Conservation (phyloP, 2,329 filamentous ascomycete species). For the Aspergillus arachidicola region DNA sequence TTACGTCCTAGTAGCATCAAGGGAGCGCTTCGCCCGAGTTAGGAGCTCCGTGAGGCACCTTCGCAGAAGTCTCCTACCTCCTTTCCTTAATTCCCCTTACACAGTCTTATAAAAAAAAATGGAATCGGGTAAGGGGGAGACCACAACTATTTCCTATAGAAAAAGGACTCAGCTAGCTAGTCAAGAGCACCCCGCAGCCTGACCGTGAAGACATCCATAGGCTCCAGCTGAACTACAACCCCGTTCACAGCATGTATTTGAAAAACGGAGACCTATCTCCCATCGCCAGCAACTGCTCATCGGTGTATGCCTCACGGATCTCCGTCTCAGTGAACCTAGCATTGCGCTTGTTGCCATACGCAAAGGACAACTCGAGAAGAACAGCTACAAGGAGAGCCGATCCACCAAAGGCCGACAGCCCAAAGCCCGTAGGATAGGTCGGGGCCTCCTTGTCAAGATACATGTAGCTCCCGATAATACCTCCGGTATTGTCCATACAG, state of each 20-base stretch:
- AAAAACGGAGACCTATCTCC: constrained; percentile 48
- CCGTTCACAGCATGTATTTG: constrained; percentile 34
- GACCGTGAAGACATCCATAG: too few species aligned
- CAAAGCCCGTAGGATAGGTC: constrained; percentile 27
- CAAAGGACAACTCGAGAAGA: constrained; percentile 23
- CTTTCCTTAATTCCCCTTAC: too few species aligned
- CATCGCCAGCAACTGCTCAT: constrained; percentile 43
- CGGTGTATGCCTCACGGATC: constrained; percentile 37
- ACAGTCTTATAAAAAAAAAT: too few species aligned
- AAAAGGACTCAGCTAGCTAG: too few species aligned
- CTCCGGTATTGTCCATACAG: constrained; percentile 26
- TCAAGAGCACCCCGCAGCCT: too few species aligned
- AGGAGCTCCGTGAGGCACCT: too few species aligned
- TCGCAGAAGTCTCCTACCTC: too few species aligned
- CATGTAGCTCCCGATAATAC: constrained; percentile 29
- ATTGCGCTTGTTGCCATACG: constrained; percentile 21
- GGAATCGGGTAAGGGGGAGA: too few species aligned
- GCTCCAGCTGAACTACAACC: too few species aligned
- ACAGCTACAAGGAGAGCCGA: constrained; percentile 34
- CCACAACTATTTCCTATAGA: too few species aligned
- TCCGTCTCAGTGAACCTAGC: constrained; percentile 32
- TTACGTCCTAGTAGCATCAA: too few species aligned
- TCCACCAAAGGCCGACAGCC: constrained; percentile 21
- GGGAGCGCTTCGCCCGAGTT: too few species aligned
- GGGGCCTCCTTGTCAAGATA: constrained; percentile 24